Evolutionary conservation across 2,329 filamentous ascomycete genomes (phyloP).

Genomic region (Cryphonectria carpinicola): DNA sequence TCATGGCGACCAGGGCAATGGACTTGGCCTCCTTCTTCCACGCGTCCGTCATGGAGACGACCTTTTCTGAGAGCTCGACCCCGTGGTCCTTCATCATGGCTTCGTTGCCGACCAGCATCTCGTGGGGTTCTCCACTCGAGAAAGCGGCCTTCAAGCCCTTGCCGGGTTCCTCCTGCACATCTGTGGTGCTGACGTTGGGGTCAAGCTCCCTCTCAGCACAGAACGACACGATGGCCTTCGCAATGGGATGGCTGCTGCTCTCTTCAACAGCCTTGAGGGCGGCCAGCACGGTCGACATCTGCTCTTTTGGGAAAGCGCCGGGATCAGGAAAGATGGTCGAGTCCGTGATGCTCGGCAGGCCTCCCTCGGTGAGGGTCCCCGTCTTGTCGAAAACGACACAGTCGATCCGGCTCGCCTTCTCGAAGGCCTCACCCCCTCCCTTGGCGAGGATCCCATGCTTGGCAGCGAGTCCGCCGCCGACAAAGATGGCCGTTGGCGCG

Average conservation of each 20-base stretch:
- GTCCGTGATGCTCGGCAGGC: conserved; percentile 71
- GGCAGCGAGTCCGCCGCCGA: conserved; percentile 79
- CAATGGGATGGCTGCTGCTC: conserved; percentile 75
- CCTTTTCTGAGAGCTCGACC: conserved; percentile 44
- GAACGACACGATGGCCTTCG: conserved; percentile 69
- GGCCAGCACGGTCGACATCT: conserved; percentile 47
- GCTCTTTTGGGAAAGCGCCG: conserved; percentile 31
- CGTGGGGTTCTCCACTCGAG: conserved; percentile 41
- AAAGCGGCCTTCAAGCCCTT: conserved; percentile 69
- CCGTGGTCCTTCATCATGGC: conserved; percentile 61
- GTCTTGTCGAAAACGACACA: conserved; percentile 90
- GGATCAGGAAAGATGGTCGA: conserved; percentile 45
- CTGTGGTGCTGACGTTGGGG: conserved; percentile 38
- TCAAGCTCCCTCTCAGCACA: conserved; percentile 48
- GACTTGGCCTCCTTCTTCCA: conserved; percentile 70
- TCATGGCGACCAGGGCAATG: conserved; percentile 61
- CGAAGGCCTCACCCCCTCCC: conserved; percentile 83
- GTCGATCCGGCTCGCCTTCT: conserved; percentile 78
- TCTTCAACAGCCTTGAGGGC: conserved; percentile 67
- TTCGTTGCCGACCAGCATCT: conserved; percentile 74
- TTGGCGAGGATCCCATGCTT: conserved; percentile 81
- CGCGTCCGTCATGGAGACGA: conserved; percentile 45
- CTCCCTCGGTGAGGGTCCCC: conserved; percentile 76
- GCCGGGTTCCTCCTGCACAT: conserved; percentile 70
- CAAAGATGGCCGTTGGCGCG: conserved; percentile 85